Evolutionary conservation across 179 eudicot genomes (phyloP), one percentile per base, ranked within the genome.

Genomic region (Spinacia oleracea): DNA sequence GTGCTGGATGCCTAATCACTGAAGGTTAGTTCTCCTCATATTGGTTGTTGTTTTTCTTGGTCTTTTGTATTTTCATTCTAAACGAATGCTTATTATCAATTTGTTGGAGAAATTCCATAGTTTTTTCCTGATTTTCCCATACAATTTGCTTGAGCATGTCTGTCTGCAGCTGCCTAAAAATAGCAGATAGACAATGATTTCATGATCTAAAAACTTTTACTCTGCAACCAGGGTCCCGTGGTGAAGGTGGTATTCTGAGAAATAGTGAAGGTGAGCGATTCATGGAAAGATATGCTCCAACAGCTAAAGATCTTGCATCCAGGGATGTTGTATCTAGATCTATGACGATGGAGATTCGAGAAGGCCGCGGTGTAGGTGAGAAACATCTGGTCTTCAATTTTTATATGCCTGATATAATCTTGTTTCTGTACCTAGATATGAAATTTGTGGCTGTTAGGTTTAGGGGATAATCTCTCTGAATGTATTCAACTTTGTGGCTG

Each of bases 351-450:
- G 99, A 96, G 85, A 94, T 96, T 82, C 92, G 97, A 58, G 99
- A 96, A 87, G 99, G 99, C 25, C 99, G 99, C 83, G 99, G 98
- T 86, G 99, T 96, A 65, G 98, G 99, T 96, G 91, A 81, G 88
- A 73, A 38, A 4, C 34, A 35, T 60, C 50, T 67, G 40, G 32
- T 53, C 9, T 53, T 20, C 58, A 59, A 40, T 15, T 56, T 35
- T 9, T 6, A 69, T 69, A 78, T 59, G 56, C 75, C 15, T 66
- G 2, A 42, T 46, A 6, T 73, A 10, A 16, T 43, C 12, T 20
- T 25, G 14, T 66, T 72, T 23, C 21, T 8, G 6, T 27, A 20
- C 29, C 42, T 64, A 27, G 46, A 58, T 9, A 27, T 35, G 45
- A 58, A 60, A 16, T 42, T 34, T 67, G 14, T 68, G 70, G 73